phyloP scores from a whole-genome alignment of 768 basidiomycete species.

The Vararia minispora region DNA sequence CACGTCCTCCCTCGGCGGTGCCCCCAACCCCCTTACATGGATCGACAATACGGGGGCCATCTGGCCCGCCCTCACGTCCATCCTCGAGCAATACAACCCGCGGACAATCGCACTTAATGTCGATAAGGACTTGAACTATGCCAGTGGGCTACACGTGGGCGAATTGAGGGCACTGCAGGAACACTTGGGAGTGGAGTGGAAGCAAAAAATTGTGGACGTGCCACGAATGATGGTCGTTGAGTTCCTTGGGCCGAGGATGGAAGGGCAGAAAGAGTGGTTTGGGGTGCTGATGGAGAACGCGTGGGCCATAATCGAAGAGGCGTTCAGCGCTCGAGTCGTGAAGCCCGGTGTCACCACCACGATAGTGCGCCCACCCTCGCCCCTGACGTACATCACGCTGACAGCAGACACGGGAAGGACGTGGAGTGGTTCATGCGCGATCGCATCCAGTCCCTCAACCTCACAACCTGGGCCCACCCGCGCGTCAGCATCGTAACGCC shows the following conservation, averaged over 20 bases:
- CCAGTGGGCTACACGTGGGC: slow-evolving; percentile 38
- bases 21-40: slow-evolving; percentile 34
- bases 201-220: slow-evolving; percentile 26
- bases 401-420: no score
- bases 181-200: slow-evolving; percentile 32
- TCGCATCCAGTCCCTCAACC: slow-evolving; percentile 34
- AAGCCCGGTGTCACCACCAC: slow-evolving; percentile 34
- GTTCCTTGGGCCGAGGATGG: slow-evolving; percentile 31
- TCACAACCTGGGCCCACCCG: slow-evolving; percentile 43
- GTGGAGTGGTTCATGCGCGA: slow-evolving; percentile 45
- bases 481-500: slow-evolving; percentile 34
- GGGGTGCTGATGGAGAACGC: slow-evolving; percentile 35
- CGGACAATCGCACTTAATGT: slow-evolving; percentile 34
- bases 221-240: slow-evolving; percentile 40
- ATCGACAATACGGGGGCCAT: slow-evolving; percentile 38
- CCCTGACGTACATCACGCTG: background rate
- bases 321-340: slow-evolving; percentile 33
- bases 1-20: slow-evolving; percentile 23
- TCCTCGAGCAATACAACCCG: slow-evolving; percentile 27
- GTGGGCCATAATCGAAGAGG: slow-evolving; percentile 44
- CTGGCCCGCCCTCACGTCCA: slow-evolving; percentile 32
- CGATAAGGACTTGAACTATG: slow-evolving; percentile 35
- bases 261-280: slow-evolving; percentile 33
- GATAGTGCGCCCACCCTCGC: background rate
- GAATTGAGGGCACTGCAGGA: slow-evolving; percentile 28